These are phyloP conservation scores for Ceratobasidium sp. DNA, from an alignment of 1,284 basidiomycete species.

Conservation along the genomic window DNA sequence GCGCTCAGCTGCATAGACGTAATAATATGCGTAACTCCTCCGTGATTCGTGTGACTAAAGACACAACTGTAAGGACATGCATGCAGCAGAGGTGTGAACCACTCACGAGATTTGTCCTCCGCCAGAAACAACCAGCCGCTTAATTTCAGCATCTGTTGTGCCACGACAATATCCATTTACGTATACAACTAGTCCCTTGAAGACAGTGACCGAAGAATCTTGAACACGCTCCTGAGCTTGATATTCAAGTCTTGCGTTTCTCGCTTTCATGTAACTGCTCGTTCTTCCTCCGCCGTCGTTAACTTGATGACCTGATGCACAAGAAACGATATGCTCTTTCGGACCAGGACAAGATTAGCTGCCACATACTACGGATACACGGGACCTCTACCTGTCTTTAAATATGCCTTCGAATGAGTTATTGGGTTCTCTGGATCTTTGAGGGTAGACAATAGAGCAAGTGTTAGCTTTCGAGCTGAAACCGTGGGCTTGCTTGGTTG, in stretches of 20 bases:
- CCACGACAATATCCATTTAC: conserved; percentile 43
- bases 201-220: conserved; percentile 22
- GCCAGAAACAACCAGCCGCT: conserved; percentile 43
- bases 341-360: not conserved
- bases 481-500: not conserved
- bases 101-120: conserved; percentile 48
- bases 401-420: conserved; percentile 42
- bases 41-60: conserved; percentile 38
- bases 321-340: conserved; percentile 46
- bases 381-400: conserved; percentile 41
- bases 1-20: conserved; percentile 48
- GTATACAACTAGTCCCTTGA: conserved; percentile 32
- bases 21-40: conserved; percentile 47
- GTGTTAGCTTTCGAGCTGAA: conserved; percentile 37
- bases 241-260: conserved; percentile 43
- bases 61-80: not conserved
- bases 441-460: conserved; percentile 41
- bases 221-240: conserved; percentile 37
- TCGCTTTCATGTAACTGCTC: conserved; percentile 27
- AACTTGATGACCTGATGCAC: conserved; percentile 45
- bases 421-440: conserved; percentile 48
- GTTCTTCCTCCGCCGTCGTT: conserved; percentile 39
- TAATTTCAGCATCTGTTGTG: conserved; percentile 47
- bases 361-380: not conserved
- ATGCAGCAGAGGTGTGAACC: not conserved